Conservation (phyloP, 176 grass and related monocot species). For the Cenchrus americanus region DNA sequence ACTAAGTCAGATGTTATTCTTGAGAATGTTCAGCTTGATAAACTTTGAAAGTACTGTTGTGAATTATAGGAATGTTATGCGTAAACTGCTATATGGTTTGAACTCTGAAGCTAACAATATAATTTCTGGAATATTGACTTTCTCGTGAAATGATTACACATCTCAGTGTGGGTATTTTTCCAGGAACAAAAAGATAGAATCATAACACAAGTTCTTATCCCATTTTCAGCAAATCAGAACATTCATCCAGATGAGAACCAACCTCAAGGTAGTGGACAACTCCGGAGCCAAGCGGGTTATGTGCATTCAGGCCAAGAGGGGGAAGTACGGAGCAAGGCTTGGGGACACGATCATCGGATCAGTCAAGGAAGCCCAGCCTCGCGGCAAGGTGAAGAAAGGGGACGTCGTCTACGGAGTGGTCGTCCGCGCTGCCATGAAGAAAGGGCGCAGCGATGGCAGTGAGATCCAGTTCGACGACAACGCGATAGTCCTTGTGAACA, state of each 20-base stretch:
- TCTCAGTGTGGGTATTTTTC: not conserved
- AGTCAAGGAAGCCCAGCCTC: constrained; percentile 92
- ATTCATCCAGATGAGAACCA: constrained; percentile 99
- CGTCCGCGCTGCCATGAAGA: constrained; percentile 91
- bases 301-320: constrained; percentile 88
- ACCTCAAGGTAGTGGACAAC: constrained; percentile 95
- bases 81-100: not conserved
- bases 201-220: constrained; percentile 7
- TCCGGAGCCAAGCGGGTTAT: constrained; percentile 97
- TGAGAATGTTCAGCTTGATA: not conserved
- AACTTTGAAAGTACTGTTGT: not conserved
- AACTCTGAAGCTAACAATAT: not conserved
- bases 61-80: not conserved
- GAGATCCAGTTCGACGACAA: constrained; percentile 94
- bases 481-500: constrained; percentile 85
- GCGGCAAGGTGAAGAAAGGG: constrained; percentile 97
- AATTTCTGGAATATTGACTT: not conserved
- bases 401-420: constrained; percentile 97
- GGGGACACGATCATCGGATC: constrained; percentile 88
- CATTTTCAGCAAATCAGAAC: constrained; percentile 90
- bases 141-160: not conserved
- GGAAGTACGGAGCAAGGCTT: constrained; percentile 78
- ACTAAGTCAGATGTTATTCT: not conserved
- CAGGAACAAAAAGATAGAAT: not conserved
- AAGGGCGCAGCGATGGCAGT: constrained; percentile 76